phyloP scores from a whole-genome alignment of 345 rosid genomes.

The Lagerstroemia speciosa region DNA sequence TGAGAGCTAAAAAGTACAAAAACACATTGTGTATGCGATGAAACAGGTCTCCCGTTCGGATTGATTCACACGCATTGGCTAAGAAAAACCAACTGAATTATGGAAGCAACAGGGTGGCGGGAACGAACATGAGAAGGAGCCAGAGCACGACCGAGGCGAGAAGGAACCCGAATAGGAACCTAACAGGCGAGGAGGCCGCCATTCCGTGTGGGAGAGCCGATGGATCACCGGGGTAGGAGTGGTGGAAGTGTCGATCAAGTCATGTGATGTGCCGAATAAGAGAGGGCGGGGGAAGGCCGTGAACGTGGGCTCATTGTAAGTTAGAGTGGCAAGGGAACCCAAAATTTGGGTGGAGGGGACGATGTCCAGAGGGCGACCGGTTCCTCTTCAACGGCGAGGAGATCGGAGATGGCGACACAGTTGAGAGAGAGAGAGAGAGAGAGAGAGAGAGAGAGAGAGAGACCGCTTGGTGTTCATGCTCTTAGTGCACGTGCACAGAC shows the following conservation, averaged over 20 bases:
- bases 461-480: not conserved
- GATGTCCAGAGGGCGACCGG: not conserved
- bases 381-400: conserved; percentile 3
- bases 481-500: not conserved
- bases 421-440: not conserved
- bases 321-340: not conserved
- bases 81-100: not conserved
- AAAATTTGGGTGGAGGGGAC: not conserved
- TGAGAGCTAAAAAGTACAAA: not conserved
- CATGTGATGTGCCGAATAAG: conserved; percentile 2
- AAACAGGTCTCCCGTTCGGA: not conserved
- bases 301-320: conserved; percentile 1
- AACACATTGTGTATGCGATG: not conserved
- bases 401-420: not conserved
- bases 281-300: not conserved
- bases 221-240: not conserved
- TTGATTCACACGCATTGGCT: not conserved
- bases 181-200: conserved; percentile 92
- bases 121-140: conserved; percentile 80
- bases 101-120: not conserved
- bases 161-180: conserved; percentile 80
- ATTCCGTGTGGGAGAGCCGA: conserved; percentile 14
- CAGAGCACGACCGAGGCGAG: conserved; percentile 64
- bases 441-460: not conserved
- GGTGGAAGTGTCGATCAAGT: not conserved